These are phyloP conservation scores for Zoysia pacifica DNA, from an alignment of 176 grass and related monocot species.

Conservation along the genomic window DNA sequence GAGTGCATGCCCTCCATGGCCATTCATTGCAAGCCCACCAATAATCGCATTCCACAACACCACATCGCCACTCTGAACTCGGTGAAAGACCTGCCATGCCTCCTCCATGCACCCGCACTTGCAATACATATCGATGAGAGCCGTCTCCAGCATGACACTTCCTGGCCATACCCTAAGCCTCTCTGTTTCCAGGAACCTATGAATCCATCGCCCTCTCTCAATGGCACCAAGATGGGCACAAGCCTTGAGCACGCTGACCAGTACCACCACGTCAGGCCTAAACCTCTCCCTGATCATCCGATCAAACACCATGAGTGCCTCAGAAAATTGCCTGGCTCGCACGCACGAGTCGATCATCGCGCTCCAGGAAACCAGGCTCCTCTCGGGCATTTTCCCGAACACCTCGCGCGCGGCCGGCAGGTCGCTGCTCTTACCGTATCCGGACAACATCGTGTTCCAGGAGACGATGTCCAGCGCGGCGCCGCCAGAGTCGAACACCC, in stretches of 20 bases:
- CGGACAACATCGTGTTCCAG: constrained; percentile 65
- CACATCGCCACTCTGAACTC: constrained; percentile 35
- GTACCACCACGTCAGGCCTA: constrained; percentile 45
- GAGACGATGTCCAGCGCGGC: constrained; percentile 45
- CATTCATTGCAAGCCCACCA: constrained; percentile 61
- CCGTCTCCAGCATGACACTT: constrained; percentile 54
- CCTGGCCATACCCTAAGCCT: constrained; percentile 2
- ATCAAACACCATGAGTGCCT: constrained; percentile 53
- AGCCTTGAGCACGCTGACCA: constrained; percentile 62
- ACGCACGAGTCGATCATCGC: constrained; percentile 56
- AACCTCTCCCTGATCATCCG: constrained; percentile 43
- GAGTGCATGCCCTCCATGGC: constrained; percentile 37
- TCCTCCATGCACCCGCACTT: constrained; percentile 66
- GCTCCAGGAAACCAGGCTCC: constrained; percentile 59
- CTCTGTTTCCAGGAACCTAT: constrained; percentile 34
- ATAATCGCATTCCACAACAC: constrained; percentile 74
- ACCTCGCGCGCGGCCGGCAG: constrained; percentile 34
- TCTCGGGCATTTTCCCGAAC: constrained; percentile 59
- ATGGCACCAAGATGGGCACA: constrained; percentile 48
- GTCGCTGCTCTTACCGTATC: constrained; percentile 48
- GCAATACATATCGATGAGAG: constrained; percentile 70
- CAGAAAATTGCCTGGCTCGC: constrained; percentile 27
- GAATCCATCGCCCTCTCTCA: constrained; percentile 55
- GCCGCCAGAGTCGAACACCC: constrained; percentile 46
- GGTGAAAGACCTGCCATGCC: constrained; percentile 44